Percentiles rank a stretch among this genome's conserved stretches.
Conservation (phyloP, 768 basidiomycete genomes). For the Suillus hirtellus region DNA sequence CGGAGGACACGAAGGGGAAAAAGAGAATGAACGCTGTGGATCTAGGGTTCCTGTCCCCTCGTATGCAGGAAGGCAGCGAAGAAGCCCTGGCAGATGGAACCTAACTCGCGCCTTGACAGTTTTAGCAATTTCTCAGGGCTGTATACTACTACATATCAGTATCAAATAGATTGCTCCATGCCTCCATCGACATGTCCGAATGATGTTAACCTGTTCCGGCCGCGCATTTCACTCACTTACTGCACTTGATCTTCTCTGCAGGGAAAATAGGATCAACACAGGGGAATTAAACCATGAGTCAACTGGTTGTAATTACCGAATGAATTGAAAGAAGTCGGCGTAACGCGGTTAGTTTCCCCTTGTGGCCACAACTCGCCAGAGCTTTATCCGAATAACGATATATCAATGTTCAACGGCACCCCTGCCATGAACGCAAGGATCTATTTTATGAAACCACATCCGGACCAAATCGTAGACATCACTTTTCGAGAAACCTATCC, state of each 20-base stretch:
- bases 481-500: neutral
- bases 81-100: neutral
- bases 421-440: neutral
- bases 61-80: no score
- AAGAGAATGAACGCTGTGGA: conserved; percentile 38
- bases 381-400: neutral
- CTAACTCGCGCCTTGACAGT: neutral
- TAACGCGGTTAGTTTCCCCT: neutral
- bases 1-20: conserved; percentile 71
- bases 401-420: no score
- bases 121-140: neutral
- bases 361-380: neutral
- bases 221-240: neutral
- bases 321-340: neutral
- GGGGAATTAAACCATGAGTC: neutral
- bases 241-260: neutral
- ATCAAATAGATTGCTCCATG: neutral
- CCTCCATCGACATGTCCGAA: neutral
- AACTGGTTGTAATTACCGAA: neutral
- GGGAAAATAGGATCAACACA: neutral
- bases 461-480: neutral
- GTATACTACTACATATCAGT: neutral
- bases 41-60: conserved; percentile 23
- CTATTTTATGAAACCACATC: conserved; percentile 3
- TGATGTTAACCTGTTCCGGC: neutral